Conservation (phyloP, 73 alveolate species). For the Diophrys appendiculata region DNA sequence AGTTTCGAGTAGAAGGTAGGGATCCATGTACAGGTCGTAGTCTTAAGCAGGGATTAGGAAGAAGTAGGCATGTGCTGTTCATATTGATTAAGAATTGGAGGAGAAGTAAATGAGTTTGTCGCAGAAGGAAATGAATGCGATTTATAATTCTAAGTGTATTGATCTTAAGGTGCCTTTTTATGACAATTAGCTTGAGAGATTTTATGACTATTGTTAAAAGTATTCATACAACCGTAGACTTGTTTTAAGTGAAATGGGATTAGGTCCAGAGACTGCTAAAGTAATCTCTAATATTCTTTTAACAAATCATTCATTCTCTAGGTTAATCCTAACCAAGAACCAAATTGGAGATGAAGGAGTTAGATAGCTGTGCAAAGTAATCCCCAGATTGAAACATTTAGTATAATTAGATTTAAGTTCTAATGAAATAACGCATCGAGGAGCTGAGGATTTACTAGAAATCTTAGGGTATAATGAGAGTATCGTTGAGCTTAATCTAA, state of each 20-base stretch:
- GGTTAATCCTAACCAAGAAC: conserved; percentile 16
- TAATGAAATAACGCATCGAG: conserved; percentile 27
- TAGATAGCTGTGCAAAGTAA: neutral
- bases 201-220: conserved; percentile 12
- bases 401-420: conserved; percentile 9
- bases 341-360: conserved; percentile 29
- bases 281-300: neutral
- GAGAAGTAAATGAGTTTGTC: neutral
- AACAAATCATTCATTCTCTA: conserved; percentile 3
- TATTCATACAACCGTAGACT: neutral
- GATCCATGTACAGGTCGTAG: too few relatives aligned
- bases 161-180: conserved; percentile 8
- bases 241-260: conserved; percentile 13
- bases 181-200: conserved; percentile 12
- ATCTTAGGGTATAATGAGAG: conserved; percentile 5
- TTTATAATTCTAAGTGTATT: conserved; percentile 12
- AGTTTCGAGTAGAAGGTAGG: too few relatives aligned
- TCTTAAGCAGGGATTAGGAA: neutral
- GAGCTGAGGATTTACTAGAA: conserved; percentile 6
- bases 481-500: neutral
- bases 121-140: neutral
- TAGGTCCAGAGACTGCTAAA: conserved; percentile 9
- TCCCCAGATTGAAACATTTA: neutral
- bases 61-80: neutral
- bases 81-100: neutral